Evolutionary conservation across 1,284 basidiomycete species (phyloP).

Genomic region (Ganoderma sp.): DNA sequence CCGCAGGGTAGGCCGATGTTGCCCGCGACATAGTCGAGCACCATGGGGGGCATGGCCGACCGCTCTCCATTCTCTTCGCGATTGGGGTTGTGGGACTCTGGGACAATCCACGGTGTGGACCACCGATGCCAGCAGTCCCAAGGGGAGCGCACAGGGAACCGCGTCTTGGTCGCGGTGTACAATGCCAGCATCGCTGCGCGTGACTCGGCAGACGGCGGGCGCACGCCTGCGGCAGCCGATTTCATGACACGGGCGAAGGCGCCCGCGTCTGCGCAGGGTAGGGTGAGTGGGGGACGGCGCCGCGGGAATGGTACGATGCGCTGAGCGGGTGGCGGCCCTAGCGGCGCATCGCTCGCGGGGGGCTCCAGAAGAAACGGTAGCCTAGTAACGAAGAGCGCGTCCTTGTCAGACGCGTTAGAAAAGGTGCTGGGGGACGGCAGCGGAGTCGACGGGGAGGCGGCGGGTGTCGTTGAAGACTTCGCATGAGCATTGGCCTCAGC

Average conservation of each 20-base stretch:
- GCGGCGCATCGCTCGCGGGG: not conserved
- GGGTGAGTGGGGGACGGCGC: slow-evolving; percentile 26
- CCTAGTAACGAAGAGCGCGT: slow-evolving; percentile 14
- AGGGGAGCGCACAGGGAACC: slow-evolving; percentile 25
- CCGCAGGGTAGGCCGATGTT: slow-evolving; percentile 24
- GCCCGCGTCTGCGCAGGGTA: slow-evolving; percentile 23
- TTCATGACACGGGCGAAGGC: slow-evolving; percentile 27
- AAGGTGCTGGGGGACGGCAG: slow-evolving; percentile 15
- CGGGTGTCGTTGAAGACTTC: slow-evolving; percentile 16
- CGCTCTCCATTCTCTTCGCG: not conserved
- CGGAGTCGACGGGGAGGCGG: slow-evolving; percentile 2
- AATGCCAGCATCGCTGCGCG: slow-evolving; percentile 27
- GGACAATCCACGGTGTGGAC: slow-evolving; percentile 32
- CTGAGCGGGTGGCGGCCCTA: slow-evolving; percentile 15
- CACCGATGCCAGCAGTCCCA: slow-evolving; percentile 37
- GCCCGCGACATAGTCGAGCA: slow-evolving; percentile 28
- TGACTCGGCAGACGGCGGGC: slow-evolving; percentile 23
- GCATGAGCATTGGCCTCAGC: slow-evolving; percentile 28
- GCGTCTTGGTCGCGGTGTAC: slow-evolving; percentile 24
- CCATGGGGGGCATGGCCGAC: slow-evolving; percentile 7
- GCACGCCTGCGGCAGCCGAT: slow-evolving; percentile 20
- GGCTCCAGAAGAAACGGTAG: slow-evolving; percentile 21
- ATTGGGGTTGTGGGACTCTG: not conserved
- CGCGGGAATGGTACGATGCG: slow-evolving; percentile 25
- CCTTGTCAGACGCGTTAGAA: slow-evolving; percentile 1